Conservation (phyloP, 2,329 filamentous ascomycete species). For the Sordariomycetes sp. region DNA sequence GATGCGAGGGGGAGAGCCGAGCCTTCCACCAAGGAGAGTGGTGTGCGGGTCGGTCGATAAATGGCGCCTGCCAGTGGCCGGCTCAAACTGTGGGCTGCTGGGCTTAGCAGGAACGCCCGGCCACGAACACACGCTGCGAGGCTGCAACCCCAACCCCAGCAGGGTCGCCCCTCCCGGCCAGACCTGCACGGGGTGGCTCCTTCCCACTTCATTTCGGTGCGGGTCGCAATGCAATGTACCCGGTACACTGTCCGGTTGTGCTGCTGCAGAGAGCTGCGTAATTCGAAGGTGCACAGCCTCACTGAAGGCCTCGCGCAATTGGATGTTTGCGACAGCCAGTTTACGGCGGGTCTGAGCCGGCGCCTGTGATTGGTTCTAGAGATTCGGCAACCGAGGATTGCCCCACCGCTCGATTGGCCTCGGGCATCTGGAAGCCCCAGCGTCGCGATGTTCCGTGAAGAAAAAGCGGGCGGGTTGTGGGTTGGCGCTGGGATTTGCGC, state of each 20-base stretch:
- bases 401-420: background rate
- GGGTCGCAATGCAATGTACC: background rate
- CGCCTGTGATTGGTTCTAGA: background rate
- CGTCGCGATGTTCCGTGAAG: background rate
- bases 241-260: background rate
- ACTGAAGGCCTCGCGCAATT: background rate
- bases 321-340: background rate
- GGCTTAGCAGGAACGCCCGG: background rate
- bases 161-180: background rate
- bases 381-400: background rate
- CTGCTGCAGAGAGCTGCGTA: background rate
- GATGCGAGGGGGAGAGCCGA: background rate
- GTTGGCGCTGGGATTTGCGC: background rate
- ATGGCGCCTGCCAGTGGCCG: background rate
- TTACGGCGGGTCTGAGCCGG: background rate
- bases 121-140: constrained; percentile 2
- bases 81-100: background rate
- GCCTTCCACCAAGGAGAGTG: background rate
- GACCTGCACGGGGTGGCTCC: background rate
- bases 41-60: background rate
- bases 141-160: constrained; percentile 2
- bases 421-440: background rate
- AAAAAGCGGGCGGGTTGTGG: background rate
- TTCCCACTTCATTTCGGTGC: background rate
- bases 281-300: background rate